A percentile compares a stretch with the other conserved stretches of the same genome.
Evolutionary conservation across 148 eudicot genomes (phyloP).

Genomic region (Camellia japonica): DNA sequence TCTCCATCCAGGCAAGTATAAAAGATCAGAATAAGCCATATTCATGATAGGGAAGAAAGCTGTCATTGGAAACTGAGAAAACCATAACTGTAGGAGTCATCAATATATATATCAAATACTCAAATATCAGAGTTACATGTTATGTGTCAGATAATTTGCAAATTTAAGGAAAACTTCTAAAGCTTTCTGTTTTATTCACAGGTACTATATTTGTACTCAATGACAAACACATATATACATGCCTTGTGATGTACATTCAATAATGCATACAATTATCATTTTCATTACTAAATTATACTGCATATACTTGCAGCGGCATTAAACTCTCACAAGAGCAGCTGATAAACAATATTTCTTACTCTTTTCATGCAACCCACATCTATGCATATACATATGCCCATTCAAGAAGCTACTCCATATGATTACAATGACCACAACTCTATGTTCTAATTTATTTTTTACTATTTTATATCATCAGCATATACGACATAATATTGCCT

Average conservation of each 20-base stretch:
- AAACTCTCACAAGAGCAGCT: neutral
- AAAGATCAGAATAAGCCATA: neutral
- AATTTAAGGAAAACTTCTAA: constrained; percentile 5
- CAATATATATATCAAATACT: neutral
- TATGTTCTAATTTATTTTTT: no score
- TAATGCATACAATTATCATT: neutral
- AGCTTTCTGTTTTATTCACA: neutral
- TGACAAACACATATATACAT: neutral
- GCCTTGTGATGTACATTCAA: neutral
- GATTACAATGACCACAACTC: no score
- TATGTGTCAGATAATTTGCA: neutral
- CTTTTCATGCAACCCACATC: neutral
- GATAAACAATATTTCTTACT: neutral
- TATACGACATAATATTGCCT: no score
- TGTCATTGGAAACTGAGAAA: neutral
- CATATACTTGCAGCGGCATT: neutral
- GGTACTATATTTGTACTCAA: neutral
- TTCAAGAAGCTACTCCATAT: no score
- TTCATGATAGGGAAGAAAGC: neutral
- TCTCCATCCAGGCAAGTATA: neutral
- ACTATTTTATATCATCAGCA: no score
- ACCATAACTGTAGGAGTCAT: neutral
- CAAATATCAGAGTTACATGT: constrained; percentile 2
- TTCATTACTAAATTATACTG: neutral
- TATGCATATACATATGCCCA: neutral